Evolutionary conservation across 768 basidiomycete genomes (phyloP).

Genomic region (Mycena capillaripes): DNA sequence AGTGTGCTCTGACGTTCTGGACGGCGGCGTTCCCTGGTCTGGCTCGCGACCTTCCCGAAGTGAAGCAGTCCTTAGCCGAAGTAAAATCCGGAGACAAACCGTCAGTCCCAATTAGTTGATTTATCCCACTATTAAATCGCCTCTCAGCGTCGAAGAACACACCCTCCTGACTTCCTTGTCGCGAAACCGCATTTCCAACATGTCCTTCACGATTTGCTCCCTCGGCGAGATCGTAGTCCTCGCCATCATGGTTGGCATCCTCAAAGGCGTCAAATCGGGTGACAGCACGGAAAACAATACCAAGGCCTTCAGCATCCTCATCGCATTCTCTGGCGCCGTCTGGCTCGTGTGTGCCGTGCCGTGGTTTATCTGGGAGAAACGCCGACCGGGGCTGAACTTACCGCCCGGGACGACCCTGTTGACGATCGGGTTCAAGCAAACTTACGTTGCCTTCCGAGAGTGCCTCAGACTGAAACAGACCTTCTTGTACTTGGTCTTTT

Average conservation of each 20-base stretch:
- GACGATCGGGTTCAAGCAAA: slow-evolving; percentile 79
- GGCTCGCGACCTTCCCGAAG: slow-evolving; percentile 77
- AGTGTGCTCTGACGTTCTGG: slow-evolving; percentile 86
- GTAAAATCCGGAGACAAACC: slow-evolving; percentile 59
- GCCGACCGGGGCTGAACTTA: slow-evolving; percentile 72
- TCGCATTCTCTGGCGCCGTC: slow-evolving; percentile 83
- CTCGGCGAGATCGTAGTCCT: slow-evolving; percentile 79
- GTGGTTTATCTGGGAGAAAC: slow-evolving; percentile 81
- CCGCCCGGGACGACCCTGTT: slow-evolving; percentile 68
- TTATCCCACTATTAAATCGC: not conserved
- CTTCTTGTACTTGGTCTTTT: slow-evolving; percentile 80
- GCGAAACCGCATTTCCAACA: slow-evolving; percentile 81
- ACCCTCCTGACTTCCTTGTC: slow-evolving; percentile 70
- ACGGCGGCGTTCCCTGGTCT: slow-evolving; percentile 87
- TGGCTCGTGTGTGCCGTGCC: slow-evolving; percentile 81
- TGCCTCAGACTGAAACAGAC: slow-evolving; percentile 80
- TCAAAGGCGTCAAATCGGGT: slow-evolving; percentile 73
- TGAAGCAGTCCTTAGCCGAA: slow-evolving; percentile 64
- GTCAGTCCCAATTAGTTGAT: slow-evolving; percentile 48
- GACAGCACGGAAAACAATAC: slow-evolving; percentile 80
- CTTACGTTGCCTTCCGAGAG: slow-evolving; percentile 71
- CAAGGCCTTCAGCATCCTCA: slow-evolving; percentile 80
- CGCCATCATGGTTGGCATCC: slow-evolving; percentile 80
- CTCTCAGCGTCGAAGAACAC: slow-evolving; percentile 63
- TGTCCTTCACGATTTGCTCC: slow-evolving; percentile 80